Percentiles rank a stretch among this genome's conserved stretches.
Conservation (phyloP, 2,329 filamentous ascomycete species). For the Alternaria metachromatica region DNA sequence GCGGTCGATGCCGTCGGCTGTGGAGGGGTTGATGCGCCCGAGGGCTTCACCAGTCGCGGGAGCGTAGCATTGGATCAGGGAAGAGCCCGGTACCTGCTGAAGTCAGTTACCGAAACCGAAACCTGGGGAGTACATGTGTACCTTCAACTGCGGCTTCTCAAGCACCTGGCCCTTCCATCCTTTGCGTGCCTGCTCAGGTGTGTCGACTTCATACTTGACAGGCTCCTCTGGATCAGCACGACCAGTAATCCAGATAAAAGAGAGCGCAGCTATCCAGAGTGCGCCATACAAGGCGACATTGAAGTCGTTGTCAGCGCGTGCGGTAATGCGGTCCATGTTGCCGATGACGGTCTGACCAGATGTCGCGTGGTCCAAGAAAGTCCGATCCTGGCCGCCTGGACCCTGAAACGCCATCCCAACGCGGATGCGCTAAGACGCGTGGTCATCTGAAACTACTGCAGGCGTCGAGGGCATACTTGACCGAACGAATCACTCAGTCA, state of each 20-base stretch:
- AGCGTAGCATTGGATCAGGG: conserved; percentile 81
- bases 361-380: conserved; percentile 7
- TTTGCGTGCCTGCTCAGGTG: conserved; percentile 65
- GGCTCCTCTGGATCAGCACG: conserved; percentile 49
- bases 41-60: conserved; percentile 88
- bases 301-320: conserved; percentile 33
- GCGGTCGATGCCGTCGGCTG: conserved; percentile 77
- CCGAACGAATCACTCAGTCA: conserved; percentile 6
- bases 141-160: conserved; percentile 67
- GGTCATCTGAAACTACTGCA: conserved; percentile 20
- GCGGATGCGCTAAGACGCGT: conserved; percentile 18
- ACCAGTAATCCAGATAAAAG: conserved; percentile 32
- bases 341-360: conserved; percentile 4
- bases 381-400: conserved; percentile 5
- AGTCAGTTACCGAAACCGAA: conserved; percentile 8
- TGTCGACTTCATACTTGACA: conserved; percentile 66
- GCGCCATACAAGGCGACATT: conserved; percentile 22
- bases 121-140: conserved; percentile 25
- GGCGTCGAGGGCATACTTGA: neutral
- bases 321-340: conserved; percentile 36
- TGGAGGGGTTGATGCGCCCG: conserved; percentile 78
- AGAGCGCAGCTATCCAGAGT: conserved; percentile 31
- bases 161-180: conserved; percentile 64
- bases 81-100: conserved; percentile 63
- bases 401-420: conserved; percentile 5